These are phyloP conservation scores for Kluyveromyces wickerhamii DNA, from an alignment of 805 yeast genomes.

Conservation along the genomic window DNA sequence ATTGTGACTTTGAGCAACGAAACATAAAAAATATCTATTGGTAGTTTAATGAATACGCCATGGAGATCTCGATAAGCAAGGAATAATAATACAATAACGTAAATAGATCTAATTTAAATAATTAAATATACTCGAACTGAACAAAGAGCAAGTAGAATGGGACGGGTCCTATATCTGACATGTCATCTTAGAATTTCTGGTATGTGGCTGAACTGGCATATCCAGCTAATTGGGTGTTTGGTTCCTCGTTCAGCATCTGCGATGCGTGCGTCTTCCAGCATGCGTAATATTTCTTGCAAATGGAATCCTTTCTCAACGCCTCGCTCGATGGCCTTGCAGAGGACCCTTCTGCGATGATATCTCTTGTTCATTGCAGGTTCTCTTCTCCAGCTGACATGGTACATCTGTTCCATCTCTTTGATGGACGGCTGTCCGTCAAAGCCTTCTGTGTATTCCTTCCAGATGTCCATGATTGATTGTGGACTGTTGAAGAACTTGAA, in stretches of 20 bases:
- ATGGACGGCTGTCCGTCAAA: conserved; percentile 45
- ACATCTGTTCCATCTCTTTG: conserved; percentile 39
- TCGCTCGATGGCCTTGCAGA: conserved; percentile 47
- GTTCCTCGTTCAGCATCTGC: conserved; percentile 34
- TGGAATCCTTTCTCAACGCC: conserved; percentile 40
- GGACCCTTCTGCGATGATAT: conserved; percentile 44
- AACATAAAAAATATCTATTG: too few species aligned
- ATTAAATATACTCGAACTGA: too few species aligned
- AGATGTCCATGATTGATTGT: conserved; percentile 42
- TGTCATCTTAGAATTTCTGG: conserved; percentile 16
- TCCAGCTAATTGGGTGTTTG: conserved; percentile 41
- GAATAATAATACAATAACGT: too few species aligned
- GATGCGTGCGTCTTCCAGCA: conserved; percentile 39
- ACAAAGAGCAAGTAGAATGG: too few species aligned
- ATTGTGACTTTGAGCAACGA: too few species aligned
- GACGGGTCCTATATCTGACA: too few species aligned
- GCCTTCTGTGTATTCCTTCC: conserved; percentile 51
- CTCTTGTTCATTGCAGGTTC: conserved; percentile 47
- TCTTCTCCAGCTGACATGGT: conserved; percentile 48
- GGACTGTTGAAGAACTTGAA: conserved; percentile 37
- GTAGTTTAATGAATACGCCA: too few species aligned
- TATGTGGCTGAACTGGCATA: conserved; percentile 33
- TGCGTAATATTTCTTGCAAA: conserved; percentile 36
- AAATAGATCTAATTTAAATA: too few species aligned
- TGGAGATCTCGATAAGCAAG: too few species aligned